A percentile compares a stretch with the other conserved stretches of the same genome.
These are phyloP conservation scores for Mychonastes homosphaera DNA, from an alignment of 139 green algal genomes.

Conservation along the genomic window DNA sequence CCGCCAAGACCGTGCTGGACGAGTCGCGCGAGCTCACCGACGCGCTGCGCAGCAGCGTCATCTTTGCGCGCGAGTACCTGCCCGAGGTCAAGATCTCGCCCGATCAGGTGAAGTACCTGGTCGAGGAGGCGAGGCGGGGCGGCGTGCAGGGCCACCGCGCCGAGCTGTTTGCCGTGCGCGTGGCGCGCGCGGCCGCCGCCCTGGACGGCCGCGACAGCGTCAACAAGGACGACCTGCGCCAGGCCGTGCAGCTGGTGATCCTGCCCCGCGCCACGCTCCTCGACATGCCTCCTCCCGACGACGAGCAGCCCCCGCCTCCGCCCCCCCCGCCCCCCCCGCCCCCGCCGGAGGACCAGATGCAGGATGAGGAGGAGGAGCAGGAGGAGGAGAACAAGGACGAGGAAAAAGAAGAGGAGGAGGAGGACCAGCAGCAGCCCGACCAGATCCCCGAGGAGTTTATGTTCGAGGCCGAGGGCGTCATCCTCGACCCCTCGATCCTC, in stretches of 20 bases:
- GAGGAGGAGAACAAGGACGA: constrained; percentile 73
- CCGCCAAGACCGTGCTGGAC: constrained; percentile 28
- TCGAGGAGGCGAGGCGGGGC: constrained; percentile 81
- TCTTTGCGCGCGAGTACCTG: constrained; percentile 94
- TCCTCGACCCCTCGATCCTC: constrained; percentile 84
- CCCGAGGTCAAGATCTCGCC: constrained; percentile 79
- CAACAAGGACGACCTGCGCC: constrained; percentile 83
- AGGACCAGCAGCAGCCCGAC: constrained; percentile 27
- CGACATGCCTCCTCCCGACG: constrained; percentile 48
- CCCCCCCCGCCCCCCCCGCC: constrained; percentile 78
- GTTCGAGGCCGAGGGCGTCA: constrained; percentile 91
- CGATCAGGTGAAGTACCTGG: constrained; percentile 90
- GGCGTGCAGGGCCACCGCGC: constrained; percentile 83
- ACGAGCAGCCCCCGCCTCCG: constrained; percentile 63
- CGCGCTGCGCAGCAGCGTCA: constrained; percentile 60
- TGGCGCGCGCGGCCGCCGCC: constrained; percentile 73
- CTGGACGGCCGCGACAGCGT: constrained; percentile 77
- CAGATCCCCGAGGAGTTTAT: constrained; percentile 96
- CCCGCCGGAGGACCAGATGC: constrained; percentile 31
- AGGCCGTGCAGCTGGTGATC: constrained; percentile 94
- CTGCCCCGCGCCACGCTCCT: constrained; percentile 61
- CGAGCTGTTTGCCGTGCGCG: constrained; percentile 87
- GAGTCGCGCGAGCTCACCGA: constrained; percentile 82
- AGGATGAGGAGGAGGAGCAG: constrained; percentile 56
- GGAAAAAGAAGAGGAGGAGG: constrained; percentile 59